Evolutionary conservation across 495 filamentous ascomycete species (phyloP), one percentile per base, ranked within the genome.

Genomic region (Tirmania nivea): DNA sequence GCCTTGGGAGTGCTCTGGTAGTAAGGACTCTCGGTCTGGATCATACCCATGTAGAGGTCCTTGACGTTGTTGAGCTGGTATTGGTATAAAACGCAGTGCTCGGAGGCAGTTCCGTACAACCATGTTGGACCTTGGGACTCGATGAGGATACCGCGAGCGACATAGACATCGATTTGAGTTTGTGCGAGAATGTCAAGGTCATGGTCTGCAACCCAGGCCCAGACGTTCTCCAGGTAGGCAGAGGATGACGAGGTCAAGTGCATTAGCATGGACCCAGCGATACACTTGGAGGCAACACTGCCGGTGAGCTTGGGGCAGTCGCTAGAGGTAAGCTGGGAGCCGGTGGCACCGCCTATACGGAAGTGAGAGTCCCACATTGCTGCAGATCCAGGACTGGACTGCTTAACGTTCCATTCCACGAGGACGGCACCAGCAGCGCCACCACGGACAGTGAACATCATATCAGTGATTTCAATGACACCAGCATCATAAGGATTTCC

Each of bases 1-100:
- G 52, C 35, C n/a, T 31, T 53, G 34, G 52, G 45, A 5, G 16
- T 19, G 34, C 48, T 31, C 47, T 55, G 51, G 48, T 56, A 55
- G 59, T 75, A 78, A 52, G 81, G 83, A 1, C 86, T 86, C 66
- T 92, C 86, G 8, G 86, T 86, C 60, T 93, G 86, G 61, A 89
- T 79, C 64, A 81, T 76, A 17, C 81, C 80, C 64, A 77, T 78
- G 62, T 78, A 80, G 51, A 89, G 70, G 56, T 83, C 78, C 59
- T 75, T 69, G 5, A 84, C 82, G 49, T 73, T 75, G 50, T 71
- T 68, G 57, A 90, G 69, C 55, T 90, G 81, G 71, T 89, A 92
- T 63, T 93, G 83, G 62, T 86, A 87, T 1, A 92, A 71, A 5
- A 73, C 69, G 64, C 79, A 75, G 66, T 93, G 86, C 67, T 93